Base-by-base conservation (phyloP, 352 stramenopile species). In the Phytopythium montanum region DNA sequence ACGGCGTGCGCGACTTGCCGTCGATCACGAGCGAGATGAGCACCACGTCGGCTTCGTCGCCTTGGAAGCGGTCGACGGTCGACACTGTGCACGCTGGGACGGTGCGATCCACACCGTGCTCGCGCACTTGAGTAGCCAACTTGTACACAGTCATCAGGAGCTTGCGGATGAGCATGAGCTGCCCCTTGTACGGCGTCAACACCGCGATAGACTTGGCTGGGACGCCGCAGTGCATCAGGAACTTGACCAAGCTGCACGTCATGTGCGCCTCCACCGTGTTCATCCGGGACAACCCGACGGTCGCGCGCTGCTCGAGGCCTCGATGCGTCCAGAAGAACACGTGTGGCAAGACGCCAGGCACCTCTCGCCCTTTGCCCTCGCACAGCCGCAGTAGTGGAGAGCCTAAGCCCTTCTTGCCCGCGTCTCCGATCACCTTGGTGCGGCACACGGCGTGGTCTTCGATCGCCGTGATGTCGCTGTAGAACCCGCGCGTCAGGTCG, bases 41-140 rank as follows among this genome's bases (percentile, higher is more conserved):
- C n/a, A 96, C 80, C 36, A 95, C 68, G 61, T 97, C 88, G 14
- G 82, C 85, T 73, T 97, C 88, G 49, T 97, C 88, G 19, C 88
- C 88, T 70, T 97, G 87, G 36, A 96, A 97, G n/a, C 87, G 72
- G 68, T 96, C 88, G 8, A 97, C 85, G 1, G 88, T 97, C 8
- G 87, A 95, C 3, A 97, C 44, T 26, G 74, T 74, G 36, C 81
- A 91, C 33, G 79, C 72, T 10, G 81, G 79, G 12, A 58, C 56
- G 10, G 44, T 60, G 21, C 60, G 61, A 12, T 62, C 46, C 23
- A 62, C 54, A 65, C 69, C 29, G 62, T 64, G 39, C 61, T 66
- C n/a, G 51, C 73, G 65, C 8, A 46, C 42, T n/a, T 61, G 59
- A 14, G 33, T 56, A 31, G 65, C 60, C 2, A 84, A 46, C 9